Conservation (phyloP, 1,139 yeast species). For the Kodamaea plutei region DNA sequence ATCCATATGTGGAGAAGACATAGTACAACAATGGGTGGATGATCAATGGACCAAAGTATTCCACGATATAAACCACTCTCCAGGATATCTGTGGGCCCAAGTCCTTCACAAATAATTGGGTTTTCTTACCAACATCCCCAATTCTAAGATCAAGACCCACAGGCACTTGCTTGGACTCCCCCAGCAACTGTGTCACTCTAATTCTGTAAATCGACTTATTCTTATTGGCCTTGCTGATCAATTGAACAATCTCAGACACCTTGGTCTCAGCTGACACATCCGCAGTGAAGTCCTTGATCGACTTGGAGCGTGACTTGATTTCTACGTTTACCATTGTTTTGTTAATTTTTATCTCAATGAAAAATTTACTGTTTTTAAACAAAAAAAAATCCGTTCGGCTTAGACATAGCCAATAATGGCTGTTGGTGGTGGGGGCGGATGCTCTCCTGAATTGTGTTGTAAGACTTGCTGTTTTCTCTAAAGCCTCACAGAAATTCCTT, state of each 20-base stretch:
- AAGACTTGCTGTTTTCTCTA: too few relatives aligned
- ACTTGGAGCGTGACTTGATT: conserved; percentile 50
- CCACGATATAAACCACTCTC: conserved; percentile 82
- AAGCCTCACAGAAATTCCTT: too few relatives aligned
- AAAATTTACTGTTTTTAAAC: not conserved
- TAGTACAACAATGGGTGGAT: conserved; percentile 71
- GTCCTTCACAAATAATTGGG: conserved; percentile 62
- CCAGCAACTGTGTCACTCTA: conserved; percentile 32
- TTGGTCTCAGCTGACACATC: conserved; percentile 28
- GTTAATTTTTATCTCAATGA: too few relatives aligned
- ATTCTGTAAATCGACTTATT: conserved; percentile 36
- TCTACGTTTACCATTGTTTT: conserved; percentile 35
- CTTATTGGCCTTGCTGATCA: conserved; percentile 43
- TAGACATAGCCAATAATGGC: not conserved
- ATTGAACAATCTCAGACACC: conserved; percentile 29
- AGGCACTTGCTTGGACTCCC: conserved; percentile 25
- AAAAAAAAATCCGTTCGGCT: not conserved
- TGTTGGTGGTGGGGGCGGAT: not conserved
- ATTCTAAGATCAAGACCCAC: conserved; percentile 18
- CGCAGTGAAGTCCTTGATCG: conserved; percentile 39
- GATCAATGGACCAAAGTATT: conserved; percentile 83
- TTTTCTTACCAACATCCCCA: not conserved
- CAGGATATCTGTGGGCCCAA: conserved; percentile 92
- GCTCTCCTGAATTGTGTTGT: too few relatives aligned
- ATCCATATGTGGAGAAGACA: conserved; percentile 21